Conservation (phyloP, 345 rosid genomes). For the Stellera chamaejasme region DNA sequence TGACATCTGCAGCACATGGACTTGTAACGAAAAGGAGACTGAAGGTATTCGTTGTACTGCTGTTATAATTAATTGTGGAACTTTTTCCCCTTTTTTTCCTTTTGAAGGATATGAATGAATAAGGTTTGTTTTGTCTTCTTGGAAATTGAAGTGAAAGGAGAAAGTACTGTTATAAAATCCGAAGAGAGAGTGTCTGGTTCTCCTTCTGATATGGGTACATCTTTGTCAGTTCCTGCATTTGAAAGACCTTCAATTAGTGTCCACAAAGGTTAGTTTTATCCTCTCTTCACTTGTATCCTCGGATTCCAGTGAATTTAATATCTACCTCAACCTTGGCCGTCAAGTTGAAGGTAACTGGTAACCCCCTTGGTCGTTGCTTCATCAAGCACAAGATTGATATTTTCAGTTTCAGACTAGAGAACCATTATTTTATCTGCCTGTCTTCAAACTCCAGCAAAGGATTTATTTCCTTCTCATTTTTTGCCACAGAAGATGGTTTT, state of each 20-base stretch:
- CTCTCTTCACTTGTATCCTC: no score
- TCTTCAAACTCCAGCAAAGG: neutral
- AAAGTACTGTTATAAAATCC: slow-evolving; percentile 11
- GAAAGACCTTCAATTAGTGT: slow-evolving; percentile 43
- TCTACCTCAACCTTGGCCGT: no score
- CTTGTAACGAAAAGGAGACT: slow-evolving; percentile 10
- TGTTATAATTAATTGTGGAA: slow-evolving; percentile 12
- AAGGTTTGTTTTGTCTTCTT: slow-evolving; percentile 1
- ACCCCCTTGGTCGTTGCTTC: neutral
- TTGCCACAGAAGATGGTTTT: slow-evolving; percentile 24
- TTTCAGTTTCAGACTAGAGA: neutral
- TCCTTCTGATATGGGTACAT: slow-evolving; percentile 18
- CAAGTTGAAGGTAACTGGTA: slow-evolving; percentile 29
- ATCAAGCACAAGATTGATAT: slow-evolving; percentile 3
- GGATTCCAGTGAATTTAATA: no score
- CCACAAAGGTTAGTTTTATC: neutral
- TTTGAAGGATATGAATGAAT: neutral
- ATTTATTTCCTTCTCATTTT: neutral
- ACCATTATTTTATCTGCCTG: neutral
- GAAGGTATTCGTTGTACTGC: slow-evolving; percentile 30
- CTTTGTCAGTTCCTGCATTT: slow-evolving; percentile 15
- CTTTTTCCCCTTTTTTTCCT: neutral
- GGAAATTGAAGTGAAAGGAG: slow-evolving; percentile 29
- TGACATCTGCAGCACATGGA: slow-evolving; percentile 13
- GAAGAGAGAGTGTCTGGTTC: slow-evolving; percentile 16